Evolutionary conservation across 2,329 filamentous ascomycete species (phyloP).

Genomic region (Didymella lethalis): DNA sequence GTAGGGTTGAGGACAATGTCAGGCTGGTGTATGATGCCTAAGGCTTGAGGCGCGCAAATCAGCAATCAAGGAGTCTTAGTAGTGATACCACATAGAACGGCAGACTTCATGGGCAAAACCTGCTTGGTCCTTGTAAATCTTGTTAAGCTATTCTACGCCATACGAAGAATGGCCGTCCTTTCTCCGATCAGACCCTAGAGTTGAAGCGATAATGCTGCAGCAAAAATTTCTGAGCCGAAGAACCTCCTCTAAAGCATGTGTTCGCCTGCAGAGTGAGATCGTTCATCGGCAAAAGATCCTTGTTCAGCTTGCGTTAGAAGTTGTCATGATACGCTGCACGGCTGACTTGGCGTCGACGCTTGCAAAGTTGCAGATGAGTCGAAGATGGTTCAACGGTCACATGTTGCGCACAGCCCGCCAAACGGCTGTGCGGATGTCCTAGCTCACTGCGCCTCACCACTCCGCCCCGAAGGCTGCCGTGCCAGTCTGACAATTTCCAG

Average conservation of each 20-base stretch:
- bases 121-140: too few relatives aligned
- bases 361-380: not conserved
- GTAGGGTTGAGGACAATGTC: slow-evolving; percentile 1
- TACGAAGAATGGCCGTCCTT: not conserved
- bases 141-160: not conserved
- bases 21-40: too few relatives aligned
- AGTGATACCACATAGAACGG: too few relatives aligned
- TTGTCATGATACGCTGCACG: not conserved
- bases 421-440: too few relatives aligned
- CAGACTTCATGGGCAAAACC: not conserved
- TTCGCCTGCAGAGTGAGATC: not conserved
- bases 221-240: not conserved
- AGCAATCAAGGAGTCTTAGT: not conserved
- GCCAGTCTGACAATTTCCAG: not conserved
- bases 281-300: not conserved
- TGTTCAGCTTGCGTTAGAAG: not conserved
- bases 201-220: not conserved
- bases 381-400: not conserved
- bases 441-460: not conserved
- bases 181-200: not conserved
- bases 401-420: not conserved
- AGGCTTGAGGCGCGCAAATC: not conserved
- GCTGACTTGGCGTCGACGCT: not conserved
- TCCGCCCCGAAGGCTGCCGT: not conserved
- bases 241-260: not conserved